Conservation (phyloP, 2,329 filamentous ascomycete species). For the Aspergillus puulaauensis region DNA sequence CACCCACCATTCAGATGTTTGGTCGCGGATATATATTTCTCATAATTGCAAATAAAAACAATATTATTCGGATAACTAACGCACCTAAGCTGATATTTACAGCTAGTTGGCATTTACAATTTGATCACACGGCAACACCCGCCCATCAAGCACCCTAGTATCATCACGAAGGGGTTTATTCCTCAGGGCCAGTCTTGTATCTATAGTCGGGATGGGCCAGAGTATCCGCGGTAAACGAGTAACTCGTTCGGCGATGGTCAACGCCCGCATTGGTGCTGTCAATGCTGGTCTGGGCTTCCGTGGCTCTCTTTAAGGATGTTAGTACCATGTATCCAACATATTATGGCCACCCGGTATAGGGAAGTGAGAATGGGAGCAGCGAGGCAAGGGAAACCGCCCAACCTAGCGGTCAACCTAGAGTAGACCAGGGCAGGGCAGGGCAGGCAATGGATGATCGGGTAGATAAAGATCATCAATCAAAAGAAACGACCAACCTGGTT, state of each 20-base stretch:
- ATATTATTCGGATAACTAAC: background rate
- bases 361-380: too few species aligned
- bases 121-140: background rate
- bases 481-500: background rate
- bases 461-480: background rate
- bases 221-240: constrained; percentile 7
- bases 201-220: constrained; percentile 2
- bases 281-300: constrained; percentile 3
- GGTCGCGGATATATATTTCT: background rate
- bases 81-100: too few species aligned
- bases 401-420: background rate
- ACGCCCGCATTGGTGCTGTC: constrained; percentile 7
- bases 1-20: background rate
- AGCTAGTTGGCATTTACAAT: background rate
- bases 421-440: background rate
- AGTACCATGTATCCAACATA: too few species aligned
- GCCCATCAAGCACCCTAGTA: background rate
- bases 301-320: background rate
- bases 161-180: background rate
- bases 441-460: background rate
- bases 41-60: background rate
- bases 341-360: too few species aligned
- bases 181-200: constrained; percentile 4
- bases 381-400: too few species aligned
- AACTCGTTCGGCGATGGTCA: constrained; percentile 3